Evolutionary conservation across 2,329 filamentous ascomycete species (phyloP), one percentile per base, ranked within the genome.

Genomic region (Aaosphaeria pasadenensis): DNA sequence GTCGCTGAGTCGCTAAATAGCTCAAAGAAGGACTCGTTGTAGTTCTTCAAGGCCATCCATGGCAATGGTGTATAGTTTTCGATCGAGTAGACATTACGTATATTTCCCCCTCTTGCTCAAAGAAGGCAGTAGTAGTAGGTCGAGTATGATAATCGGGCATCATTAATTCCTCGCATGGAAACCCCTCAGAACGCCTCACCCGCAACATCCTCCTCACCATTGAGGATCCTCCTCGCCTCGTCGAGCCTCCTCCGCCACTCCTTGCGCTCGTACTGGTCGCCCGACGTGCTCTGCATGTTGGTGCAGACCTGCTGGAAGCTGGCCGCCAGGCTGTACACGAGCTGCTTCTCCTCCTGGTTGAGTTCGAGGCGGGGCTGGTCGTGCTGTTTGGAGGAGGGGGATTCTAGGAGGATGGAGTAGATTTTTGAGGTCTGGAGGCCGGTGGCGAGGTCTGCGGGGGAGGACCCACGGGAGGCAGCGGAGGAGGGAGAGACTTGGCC

Each of bases 211-310:
- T 60, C 58, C 50, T 84, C 73, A 5, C 88, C 89, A 56, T 92
- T 88, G 30, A 95, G 74, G 4, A 89, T 80, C 45, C 82, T 78
- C 50, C 85, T 83, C 5, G 90, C 91, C 45, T 84, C 82, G 56
- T 95, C 89, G 44, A 96, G 78, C 56, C 87, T 79, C 53, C 87
- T 76, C 50, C 89, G 77, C 67, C 88, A 84, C 50, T 86, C 76
- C 46, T 84, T 77, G 43, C 78, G 80, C 56, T 88, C 81, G 51
- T 81, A 71, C 35, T 67, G 61, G 77, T 78, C 47, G 73, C 76
- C 45, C 65, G 73, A 52, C 43, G 63, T 70, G 51, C 64, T 64
- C 59, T 81, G 79, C 50, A 83, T 62, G 48, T 74, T 72, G 35
- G 70, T 66, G 46, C 78, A 80, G 5, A 82, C 77, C 50, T 77